phyloP scores from a whole-genome alignment of 805 yeast genomes.

The Myxozyma vanderwaltii region DNA sequence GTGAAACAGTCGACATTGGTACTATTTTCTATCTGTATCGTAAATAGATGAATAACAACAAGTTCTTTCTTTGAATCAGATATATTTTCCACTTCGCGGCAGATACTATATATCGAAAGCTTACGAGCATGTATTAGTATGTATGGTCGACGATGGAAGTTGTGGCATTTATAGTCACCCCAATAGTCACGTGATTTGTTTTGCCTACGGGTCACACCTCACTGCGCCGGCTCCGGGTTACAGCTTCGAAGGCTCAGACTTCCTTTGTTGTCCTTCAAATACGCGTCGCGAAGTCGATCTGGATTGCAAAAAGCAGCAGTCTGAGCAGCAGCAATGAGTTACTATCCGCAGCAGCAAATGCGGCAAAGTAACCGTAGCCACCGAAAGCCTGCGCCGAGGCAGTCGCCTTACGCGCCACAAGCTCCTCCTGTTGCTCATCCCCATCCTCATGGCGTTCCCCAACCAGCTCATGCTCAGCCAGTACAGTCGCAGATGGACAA shows the following conservation, averaged over 20 bases:
- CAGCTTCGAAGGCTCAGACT: not conserved
- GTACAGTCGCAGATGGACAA: slow-evolving; percentile 28
- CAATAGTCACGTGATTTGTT: not conserved
- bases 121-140: not conserved
- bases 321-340: slow-evolving; percentile 4
- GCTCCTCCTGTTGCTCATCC: slow-evolving; percentile 31
- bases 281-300: slow-evolving; percentile 3
- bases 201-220: not conserved
- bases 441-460: slow-evolving; percentile 33
- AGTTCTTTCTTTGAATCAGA: not conserved
- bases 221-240: not conserved
- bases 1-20: slow-evolving; percentile 7
- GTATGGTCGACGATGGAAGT: slow-evolving; percentile 1
- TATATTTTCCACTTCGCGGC: not conserved
- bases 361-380: slow-evolving; percentile 9
- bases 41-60: not conserved
- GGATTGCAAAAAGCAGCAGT: not conserved
- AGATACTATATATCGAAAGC: not conserved
- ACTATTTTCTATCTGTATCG: not conserved
- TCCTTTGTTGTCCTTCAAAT: not conserved
- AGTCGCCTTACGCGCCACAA: slow-evolving; percentile 7
- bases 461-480: slow-evolving; percentile 19
- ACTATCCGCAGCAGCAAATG: slow-evolving; percentile 4
- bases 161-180: slow-evolving; percentile 1
- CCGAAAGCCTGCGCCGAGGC: slow-evolving; percentile 7